phyloP scores from a whole-genome alignment of 2,329 filamentous ascomycete species.

The Colletotrichum sp. region DNA sequence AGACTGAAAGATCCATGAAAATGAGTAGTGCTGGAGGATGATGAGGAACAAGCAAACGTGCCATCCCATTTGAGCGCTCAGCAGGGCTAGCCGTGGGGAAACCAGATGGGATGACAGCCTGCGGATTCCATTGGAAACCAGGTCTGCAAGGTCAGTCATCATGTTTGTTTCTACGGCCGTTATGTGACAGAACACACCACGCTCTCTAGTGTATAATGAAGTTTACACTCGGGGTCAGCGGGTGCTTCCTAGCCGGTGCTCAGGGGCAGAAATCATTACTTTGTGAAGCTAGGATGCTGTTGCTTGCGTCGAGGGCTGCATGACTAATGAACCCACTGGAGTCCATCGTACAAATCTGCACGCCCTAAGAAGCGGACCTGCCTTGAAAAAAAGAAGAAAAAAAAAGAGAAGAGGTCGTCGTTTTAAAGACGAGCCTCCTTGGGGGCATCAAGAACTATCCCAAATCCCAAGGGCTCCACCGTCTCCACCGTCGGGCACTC shows the following conservation, averaged over 20 bases:
- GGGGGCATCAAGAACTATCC: not conserved
- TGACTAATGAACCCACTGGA: not conserved
- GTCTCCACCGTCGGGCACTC: not conserved
- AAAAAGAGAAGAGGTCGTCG: not conserved
- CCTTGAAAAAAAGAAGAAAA: not conserved
- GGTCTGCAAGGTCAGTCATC: not conserved
- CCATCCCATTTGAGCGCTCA: no score
- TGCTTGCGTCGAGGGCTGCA: not conserved
- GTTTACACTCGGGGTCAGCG: fast-evolving
- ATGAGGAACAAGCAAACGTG: no score
- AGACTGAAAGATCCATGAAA: no score
- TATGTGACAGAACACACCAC: fast-evolving
- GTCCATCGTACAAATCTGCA: not conserved
- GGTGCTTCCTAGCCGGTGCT: not conserved
- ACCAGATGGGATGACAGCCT: no score
- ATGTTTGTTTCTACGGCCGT: fast-evolving
- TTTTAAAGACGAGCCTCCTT: not conserved
- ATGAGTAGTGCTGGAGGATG: no score
- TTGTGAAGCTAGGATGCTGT: not conserved
- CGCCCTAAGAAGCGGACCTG: not conserved
- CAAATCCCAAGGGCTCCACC: not conserved
- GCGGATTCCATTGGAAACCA: no score
- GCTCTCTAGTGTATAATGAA: not conserved
- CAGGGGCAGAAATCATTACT: not conserved
- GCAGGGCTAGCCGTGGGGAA: no score